Evolutionary conservation across 805 yeast genomes (phyloP), one percentile per base, ranked within the genome.

Genomic region (Yarrowia keelungensis): DNA sequence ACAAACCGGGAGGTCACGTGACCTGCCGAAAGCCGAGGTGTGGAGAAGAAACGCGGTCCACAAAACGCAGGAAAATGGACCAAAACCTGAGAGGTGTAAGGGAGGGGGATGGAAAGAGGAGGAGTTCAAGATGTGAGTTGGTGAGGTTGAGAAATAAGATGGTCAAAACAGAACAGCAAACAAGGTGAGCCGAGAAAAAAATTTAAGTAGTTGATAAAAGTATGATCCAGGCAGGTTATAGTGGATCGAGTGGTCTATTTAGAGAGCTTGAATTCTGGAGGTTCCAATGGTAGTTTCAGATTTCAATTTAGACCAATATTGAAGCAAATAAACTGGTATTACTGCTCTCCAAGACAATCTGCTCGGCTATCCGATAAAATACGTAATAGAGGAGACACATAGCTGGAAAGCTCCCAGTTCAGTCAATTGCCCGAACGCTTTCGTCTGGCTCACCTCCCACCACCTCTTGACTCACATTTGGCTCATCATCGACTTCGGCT

Each of bases 21-120:
- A 26, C n/a, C 64, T 32, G 50, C 64, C 64, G 64, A 56, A 56
- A 56, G 64, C 64, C 64, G 64, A 56, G 64, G 64, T 42, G 49
- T 10, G 22, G 49, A 56, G n/a, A 15, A 8, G 11, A 19, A 5
- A 9, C 4, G 5, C 35, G 10, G 10, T 5, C 7, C 19, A 3
- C 11, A 39, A 54, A 22, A 22, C 11, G 19, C 22, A 3, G 16
- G 32, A 56, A 56, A 56, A 56, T 9, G 2, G 19, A 3, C 47
- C 15, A 56, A 19, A 56, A 11, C 47, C 47, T 39, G 36, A 26
- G 32, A 26, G 32, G 3, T 26, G 32, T 26, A 5, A 26, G 32
- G 32, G 32, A 26, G 7, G 32, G 32, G 32, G 32, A 26, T 26
- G 32, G 32, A 26, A 5, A 26, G 32, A 26, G 32, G 32, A 26